Evolutionary conservation across 192 early-diverging fungal species (phyloP).

Genomic region (Coemansia javaensis): DNA sequence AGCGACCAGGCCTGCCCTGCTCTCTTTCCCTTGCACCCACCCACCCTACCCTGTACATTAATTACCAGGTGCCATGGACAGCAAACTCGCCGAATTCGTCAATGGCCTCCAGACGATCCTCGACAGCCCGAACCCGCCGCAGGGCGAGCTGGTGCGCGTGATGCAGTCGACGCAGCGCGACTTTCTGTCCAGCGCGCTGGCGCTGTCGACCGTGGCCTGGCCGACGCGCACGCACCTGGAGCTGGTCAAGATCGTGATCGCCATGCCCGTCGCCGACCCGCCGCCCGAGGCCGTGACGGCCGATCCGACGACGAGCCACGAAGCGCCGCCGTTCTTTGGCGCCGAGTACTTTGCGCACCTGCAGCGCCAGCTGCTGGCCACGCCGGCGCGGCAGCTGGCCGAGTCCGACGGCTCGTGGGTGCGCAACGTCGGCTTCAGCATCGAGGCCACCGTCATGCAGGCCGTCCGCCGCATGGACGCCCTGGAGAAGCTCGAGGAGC

Average conservation of each 20-base stretch:
- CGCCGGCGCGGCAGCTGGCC: constrained; percentile 17
- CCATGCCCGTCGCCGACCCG: constrained; percentile 21
- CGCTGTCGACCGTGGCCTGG: constrained; percentile 34
- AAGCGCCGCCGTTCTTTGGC: constrained; percentile 33
- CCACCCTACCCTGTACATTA: too few species aligned
- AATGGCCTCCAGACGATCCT: constrained; percentile 34
- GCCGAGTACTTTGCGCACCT: constrained; percentile 42
- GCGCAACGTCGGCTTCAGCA: constrained; percentile 41
- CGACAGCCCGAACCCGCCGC: constrained; percentile 39
- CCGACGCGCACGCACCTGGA: constrained; percentile 42
- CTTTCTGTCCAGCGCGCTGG: constrained; percentile 32
- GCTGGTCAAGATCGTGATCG: constrained; percentile 45
- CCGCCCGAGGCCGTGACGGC: constrained; percentile 14
- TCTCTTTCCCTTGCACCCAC: not conserved
- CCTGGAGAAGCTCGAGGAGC: constrained; percentile 32
- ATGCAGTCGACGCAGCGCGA: constrained; percentile 38
- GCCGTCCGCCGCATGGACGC: constrained; percentile 26
- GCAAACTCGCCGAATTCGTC: constrained; percentile 35
- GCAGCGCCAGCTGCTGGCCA: constrained; percentile 18
- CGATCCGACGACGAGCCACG: constrained; percentile 28
- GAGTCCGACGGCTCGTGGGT: constrained; percentile 37
- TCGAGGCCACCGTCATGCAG: constrained; percentile 47
- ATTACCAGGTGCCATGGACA: constrained; percentile 16
- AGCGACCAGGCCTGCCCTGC: too few species aligned
- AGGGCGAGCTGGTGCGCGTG: constrained; percentile 30